phyloP scores from a whole-genome alignment of 1,284 basidiomycete genomes.

The Mycena citricolor region DNA sequence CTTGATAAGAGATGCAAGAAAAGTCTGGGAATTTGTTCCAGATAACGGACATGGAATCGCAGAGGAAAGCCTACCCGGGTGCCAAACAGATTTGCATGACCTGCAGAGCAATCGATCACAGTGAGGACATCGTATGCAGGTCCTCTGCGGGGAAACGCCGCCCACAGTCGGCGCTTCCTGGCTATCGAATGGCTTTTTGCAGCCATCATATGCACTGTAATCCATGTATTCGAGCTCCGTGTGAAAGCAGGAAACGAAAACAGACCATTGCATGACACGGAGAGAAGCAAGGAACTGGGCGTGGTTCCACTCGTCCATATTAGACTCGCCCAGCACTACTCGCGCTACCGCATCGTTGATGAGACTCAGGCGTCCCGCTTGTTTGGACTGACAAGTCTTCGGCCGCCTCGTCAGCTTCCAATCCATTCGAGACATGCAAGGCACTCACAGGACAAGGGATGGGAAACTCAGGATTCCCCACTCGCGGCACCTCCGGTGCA shows the following conservation, averaged over 20 bases:
- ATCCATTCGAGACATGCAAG: too few relatives aligned
- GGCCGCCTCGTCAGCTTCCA: too few relatives aligned
- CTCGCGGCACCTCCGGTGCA: neutral
- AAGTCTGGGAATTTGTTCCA: too few relatives aligned
- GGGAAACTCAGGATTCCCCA: conserved; percentile 17
- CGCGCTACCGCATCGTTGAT: conserved; percentile 18
- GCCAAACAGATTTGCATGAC: conserved; percentile 22
- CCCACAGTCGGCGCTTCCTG: conserved; percentile 21
- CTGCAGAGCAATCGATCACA: conserved; percentile 18
- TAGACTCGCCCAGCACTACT: conserved; percentile 21
- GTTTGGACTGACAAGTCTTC: conserved; percentile 23
- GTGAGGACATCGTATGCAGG: conserved; percentile 19
- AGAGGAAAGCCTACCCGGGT: too few relatives aligned
- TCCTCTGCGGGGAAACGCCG: conserved; percentile 16
- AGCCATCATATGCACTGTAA: conserved; percentile 23
- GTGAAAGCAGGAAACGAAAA: neutral
- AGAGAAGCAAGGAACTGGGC: conserved; percentile 15
- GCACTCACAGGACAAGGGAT: conserved; percentile 21
- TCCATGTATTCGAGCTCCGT: neutral
- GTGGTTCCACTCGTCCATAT: conserved; percentile 24
- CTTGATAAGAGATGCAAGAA: too few relatives aligned
- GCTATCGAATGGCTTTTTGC: conserved; percentile 21
- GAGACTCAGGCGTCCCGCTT: conserved; percentile 15
- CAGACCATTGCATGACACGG: conserved; percentile 17
- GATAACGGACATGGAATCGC: too few relatives aligned